Base-by-base conservation (phyloP, 2,329 filamentous ascomycete genomes). In the Colletotrichum karsti region DNA sequence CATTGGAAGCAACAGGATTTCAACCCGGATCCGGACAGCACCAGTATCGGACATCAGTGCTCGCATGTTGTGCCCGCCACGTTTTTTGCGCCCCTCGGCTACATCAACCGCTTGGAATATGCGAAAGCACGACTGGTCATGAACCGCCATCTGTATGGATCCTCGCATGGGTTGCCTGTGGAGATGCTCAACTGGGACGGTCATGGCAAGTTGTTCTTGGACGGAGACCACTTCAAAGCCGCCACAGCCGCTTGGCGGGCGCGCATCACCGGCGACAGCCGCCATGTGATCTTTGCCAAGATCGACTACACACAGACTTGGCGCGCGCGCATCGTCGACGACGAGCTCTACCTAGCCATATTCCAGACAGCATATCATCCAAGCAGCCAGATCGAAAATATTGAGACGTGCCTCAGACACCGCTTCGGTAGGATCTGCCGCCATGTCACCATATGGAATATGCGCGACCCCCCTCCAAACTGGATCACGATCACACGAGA, bases 111-210 rank as follows among this genome's bases (percentile, higher is more conserved):
- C 33, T 15, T 42, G 39, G n/a, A n/a, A 15, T 71, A 72, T 39
- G 62, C 42, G 24, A 20, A 53, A 15, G 64, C 64, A 10, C 30
- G 69, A 41, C 51, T 71, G 12, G 26, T 62, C 3, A 70, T 72
- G 65, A 69, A 72, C 59, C 46, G 57, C 18, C 58, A 69, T 39
- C 60, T 70, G 6, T 67, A 69, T 44, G 70, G 70, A 13, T n/a
- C 44, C 12, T 20, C 53, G n/a, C 59, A 71, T 24, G 63, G 70
- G 2, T 20, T 64, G 8, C 46, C 46, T 4, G 28, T 62, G 4
- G 6, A 54, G 15, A 48, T 46, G 22, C 30, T 71, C 12, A 9
- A 60, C 12, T 33, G 10, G 15, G 20, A 44, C 24, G 12, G 8
- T 7, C 5, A n/a, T n/a, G n/a, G 13, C 5, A 6, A 18, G 7